These are phyloP conservation scores for Punctularia strigosozonata DNA, from an alignment of 768 basidiomycete genomes.

Conservation along the genomic window DNA sequence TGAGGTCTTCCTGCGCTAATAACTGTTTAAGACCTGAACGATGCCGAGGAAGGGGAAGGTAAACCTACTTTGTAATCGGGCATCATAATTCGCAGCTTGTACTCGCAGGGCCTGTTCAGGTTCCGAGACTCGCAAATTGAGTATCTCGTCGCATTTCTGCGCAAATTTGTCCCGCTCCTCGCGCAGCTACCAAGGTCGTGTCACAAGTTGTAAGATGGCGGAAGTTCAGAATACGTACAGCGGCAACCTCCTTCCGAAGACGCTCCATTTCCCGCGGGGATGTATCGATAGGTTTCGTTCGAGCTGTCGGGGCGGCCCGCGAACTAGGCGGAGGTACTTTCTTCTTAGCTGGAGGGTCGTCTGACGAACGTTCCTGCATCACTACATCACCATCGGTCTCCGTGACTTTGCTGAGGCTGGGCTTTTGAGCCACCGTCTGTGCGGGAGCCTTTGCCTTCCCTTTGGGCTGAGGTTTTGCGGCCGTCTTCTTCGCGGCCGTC, in stretches of 20 bases:
- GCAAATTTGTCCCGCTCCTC: conserved; percentile 34
- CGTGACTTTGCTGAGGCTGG: too few relatives aligned
- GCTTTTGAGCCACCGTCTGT: conserved; percentile 1
- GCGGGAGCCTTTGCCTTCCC: conserved; percentile 15
- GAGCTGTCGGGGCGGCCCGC: too few relatives aligned
- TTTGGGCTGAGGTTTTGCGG: background rate
- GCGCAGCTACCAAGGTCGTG: conserved; percentile 26
- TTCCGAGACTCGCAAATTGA: conserved; percentile 50
- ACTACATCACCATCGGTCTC: too few relatives aligned
- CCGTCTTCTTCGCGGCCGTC: conserved; percentile 6
- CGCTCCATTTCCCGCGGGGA: background rate
- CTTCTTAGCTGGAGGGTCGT: too few relatives aligned
- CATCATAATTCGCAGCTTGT: conserved; percentile 38
- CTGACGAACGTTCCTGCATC: too few relatives aligned
- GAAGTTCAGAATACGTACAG: conserved; percentile 5
- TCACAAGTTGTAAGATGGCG: background rate
- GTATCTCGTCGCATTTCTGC: conserved; percentile 46
- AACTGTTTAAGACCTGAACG: conserved; percentile 1
- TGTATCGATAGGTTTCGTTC: too few relatives aligned
- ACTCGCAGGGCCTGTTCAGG: conserved; percentile 43
- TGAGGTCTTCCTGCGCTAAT: conserved; percentile 47
- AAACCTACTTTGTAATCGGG: conserved; percentile 36
- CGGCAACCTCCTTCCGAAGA: background rate
- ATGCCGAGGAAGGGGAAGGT: background rate
- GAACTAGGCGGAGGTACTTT: too few relatives aligned